These are phyloP conservation scores for Scopulariopsis brevicaulis DNA, from an alignment of 2,329 filamentous ascomycete species.

Conservation along the genomic window DNA sequence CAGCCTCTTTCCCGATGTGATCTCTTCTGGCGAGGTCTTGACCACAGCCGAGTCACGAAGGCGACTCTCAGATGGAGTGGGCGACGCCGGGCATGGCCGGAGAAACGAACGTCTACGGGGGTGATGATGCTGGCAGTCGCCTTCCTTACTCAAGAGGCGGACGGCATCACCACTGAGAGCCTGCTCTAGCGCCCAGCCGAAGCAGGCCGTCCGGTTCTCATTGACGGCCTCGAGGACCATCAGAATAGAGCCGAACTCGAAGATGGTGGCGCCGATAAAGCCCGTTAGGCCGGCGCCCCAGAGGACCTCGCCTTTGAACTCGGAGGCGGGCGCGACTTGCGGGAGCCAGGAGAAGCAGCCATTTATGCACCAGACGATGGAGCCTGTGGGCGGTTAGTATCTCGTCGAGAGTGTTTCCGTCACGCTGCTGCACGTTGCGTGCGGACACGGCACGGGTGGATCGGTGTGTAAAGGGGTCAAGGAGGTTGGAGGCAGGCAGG, in stretches of 20 bases:
- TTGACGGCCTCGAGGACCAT: slow-evolving; percentile 60
- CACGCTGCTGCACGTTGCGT: background rate
- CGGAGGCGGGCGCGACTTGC: slow-evolving; percentile 33
- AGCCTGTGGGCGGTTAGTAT: slow-evolving; percentile 18
- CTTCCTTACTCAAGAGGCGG: slow-evolving; percentile 7
- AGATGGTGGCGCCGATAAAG: slow-evolving; percentile 56
- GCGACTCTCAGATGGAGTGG: background rate
- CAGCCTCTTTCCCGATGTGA: slow-evolving; percentile 9
- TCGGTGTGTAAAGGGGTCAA: background rate
- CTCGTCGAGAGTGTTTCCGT: too few species aligned
- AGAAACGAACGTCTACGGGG: slow-evolving; percentile 12
- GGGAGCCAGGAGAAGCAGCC: slow-evolving; percentile 55
- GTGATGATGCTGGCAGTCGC: slow-evolving; percentile 16
- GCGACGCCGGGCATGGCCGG: background rate
- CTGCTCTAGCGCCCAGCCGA: slow-evolving; percentile 55
- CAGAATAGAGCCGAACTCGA: slow-evolving; percentile 51
- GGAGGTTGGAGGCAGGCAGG: background rate
- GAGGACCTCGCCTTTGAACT: slow-evolving; percentile 40
- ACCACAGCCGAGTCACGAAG: background rate
- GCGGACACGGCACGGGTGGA: background rate
- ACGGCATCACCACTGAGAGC: slow-evolving; percentile 19
- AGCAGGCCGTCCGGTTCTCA: slow-evolving; percentile 51
- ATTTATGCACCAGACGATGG: slow-evolving; percentile 44
- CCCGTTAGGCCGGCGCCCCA: slow-evolving; percentile 49
- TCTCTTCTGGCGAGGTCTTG: background rate